Base-by-base conservation (phyloP, 805 yeast genomes). In the Candida sanyiensis region DNA sequence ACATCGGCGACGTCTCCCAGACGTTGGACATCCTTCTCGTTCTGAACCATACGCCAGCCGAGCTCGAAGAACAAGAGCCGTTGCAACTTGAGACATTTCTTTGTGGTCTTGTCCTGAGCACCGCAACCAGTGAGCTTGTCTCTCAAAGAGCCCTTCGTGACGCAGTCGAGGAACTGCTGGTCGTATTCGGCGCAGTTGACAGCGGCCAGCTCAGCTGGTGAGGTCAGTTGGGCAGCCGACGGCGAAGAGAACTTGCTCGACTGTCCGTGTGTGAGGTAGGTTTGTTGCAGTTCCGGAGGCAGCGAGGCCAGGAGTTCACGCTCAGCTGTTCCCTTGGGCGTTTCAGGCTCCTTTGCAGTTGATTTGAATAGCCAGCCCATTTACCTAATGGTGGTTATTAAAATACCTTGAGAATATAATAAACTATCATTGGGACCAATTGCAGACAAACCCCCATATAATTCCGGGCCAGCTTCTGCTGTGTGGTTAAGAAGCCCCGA, bases 111-210 rank as follows among this genome's bases (percentile, higher is more conserved):
- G 3, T 38, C 33, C 30, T 43, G 37, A 9, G 26, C 28, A 13
- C 37, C 38, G 41, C 57, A 52, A 3, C 51, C 52, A 4, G 27
- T 28, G 21, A 45, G 28, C 8, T 42, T 41, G 21, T 51, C 54
- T 16, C 31, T 42, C 40, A 37, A 45, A 5, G 47, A 29, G 6
- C 56, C 56, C 8, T 43, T 36, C 7, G 46, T 38, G 16, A 52
- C 29, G 33, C 56, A 52, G 12, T 45, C 34, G 38, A 49, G 35
- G 39, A 47, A 50, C 11, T 39, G 45, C 3, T 40, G 23, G 18
- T 50, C 50, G 30, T 38, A 43, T 15, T 50, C 55, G 1, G 57
- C 54, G 45, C 57, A 52, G 31, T 50, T 49, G 3, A 43, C 31
- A 9, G 41, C 38, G 4, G 44, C 38, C 4, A 31, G 28, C 5